phyloP scores from a whole-genome alignment of 805 yeast genomes.

The Blastobotrys mokoenaii region DNA sequence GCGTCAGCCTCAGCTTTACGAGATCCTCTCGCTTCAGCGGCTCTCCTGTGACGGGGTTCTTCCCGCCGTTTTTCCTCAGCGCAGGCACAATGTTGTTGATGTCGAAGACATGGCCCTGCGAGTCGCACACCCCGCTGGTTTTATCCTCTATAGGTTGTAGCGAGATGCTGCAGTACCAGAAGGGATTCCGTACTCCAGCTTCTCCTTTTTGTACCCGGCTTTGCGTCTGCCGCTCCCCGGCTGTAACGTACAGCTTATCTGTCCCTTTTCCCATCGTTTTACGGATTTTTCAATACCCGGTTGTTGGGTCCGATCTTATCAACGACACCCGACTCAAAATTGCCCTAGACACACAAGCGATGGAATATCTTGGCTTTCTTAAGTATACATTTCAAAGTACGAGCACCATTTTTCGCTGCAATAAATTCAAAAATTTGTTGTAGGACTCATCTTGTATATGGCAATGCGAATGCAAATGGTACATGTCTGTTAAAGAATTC shows the following conservation, averaged over 20 bases:
- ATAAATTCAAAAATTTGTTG: too few relatives aligned
- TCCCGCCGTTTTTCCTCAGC: conserved; percentile 20
- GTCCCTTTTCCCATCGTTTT: conserved; percentile 33
- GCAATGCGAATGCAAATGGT: too few relatives aligned
- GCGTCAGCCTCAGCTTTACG: conserved; percentile 19
- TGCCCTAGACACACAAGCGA: too few relatives aligned
- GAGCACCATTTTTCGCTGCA: too few relatives aligned
- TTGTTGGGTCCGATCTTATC: too few relatives aligned
- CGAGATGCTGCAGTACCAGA: conserved; percentile 28
- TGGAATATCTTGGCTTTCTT: too few relatives aligned
- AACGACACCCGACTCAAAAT: too few relatives aligned
- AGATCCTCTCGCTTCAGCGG: conserved; percentile 16
- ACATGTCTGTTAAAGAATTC: too few relatives aligned
- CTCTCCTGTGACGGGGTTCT: conserved; percentile 26
- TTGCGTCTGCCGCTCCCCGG: conserved; percentile 28
- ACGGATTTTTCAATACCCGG: too few relatives aligned
- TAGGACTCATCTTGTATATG: too few relatives aligned
- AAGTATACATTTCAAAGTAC: too few relatives aligned
- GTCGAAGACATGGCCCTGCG: conserved; percentile 27
- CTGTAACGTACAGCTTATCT: conserved; percentile 30
- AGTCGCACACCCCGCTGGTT: conserved; percentile 23
- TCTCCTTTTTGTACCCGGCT: conserved; percentile 23
- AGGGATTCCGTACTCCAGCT: conserved; percentile 15
- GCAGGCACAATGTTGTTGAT: conserved; percentile 23
- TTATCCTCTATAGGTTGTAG: conserved; percentile 24